Evolutionary conservation across 1,139 yeast species (phyloP), one percentile per base, ranked within the genome.

Genomic region (Sugiyamaella japonica): DNA sequence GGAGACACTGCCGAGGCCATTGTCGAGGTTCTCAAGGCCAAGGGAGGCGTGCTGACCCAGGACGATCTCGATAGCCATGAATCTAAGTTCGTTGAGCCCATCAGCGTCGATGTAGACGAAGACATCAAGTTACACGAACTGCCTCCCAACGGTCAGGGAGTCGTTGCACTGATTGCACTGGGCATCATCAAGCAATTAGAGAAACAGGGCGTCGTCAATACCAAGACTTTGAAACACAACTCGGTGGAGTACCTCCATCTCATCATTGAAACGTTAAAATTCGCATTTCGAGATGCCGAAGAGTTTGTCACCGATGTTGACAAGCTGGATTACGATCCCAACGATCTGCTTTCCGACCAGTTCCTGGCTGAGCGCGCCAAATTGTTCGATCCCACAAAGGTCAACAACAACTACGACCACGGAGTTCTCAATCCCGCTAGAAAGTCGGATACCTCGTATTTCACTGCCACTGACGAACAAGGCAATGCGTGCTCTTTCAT

Each of bases 401-500:
- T 76, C 6, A 78, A 79, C 54, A 66, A 71, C 1, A 73, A 74
- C 7, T 73, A 81, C 56, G 70, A 73, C 23, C 79, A 77, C 56
- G 84, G 84, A 2, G 78, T 85, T 20, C 87, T 93, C 12, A 81
- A 84, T 61, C 82, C 85, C 1, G 75, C 78, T 61, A 80, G 80
- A 68, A 79, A 80, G 63, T 84, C 90, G 0, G 95, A 88, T 63
- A 88, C 96, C 0, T 89, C 86, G 2, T 88, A 88, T 65, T 82
- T 86, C 62, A 76, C 89, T 0, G 89, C 79, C 1, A 73, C 86
- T 1, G 96, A 88, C 66, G 65, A 74, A 4, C 81, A 83, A 44
- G 95, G 96, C 1, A 86, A 87, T 64, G 93, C 91, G 7, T 86
- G 91, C 61, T 86, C 93, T 2, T 87, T 87, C 64, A 87, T 88